Base-by-base conservation (phyloP, 805 yeast genomes). In the Pichia rugopelliculosa region DNA sequence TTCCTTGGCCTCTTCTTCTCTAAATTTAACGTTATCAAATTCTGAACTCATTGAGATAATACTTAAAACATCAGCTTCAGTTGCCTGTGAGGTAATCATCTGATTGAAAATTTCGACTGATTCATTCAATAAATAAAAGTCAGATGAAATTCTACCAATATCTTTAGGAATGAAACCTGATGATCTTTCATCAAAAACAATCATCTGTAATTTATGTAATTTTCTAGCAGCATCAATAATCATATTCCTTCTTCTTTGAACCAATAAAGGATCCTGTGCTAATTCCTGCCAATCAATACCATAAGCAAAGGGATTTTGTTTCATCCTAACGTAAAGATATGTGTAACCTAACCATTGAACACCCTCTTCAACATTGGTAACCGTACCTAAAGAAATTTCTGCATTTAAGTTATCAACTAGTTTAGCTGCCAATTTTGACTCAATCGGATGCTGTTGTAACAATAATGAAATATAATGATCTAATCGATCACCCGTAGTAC, bases 321-420 rank as follows among this genome's bases (percentile, higher is more conserved):
- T 79, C 99, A 93, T 93, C 49, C 99, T 72, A 3, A 91, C 97
- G 68, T 79, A 83, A 77, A 93, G 73, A 60, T 93, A 93, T 0
- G 99, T 93, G 58, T 95, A 93, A 4, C 99, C 98, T n/a, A 93
- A 71, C 99, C 99, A 93, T 53, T 83, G 87, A 0, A 93, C 84
- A 48, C 90, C 99, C 67, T 93, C 99, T 26, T 87, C 95, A 11
- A 93, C 80, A 58, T 84, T 90, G 0, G 98, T 88, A 2, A 93
- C 98, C 0, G 95, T 90, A 2, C 99, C 99, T 18, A 93, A 66
- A 0, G 98, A 84, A 21, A 95, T 88, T 62, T 93, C 99, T 0
- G 99, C 99, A 64, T 95, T 95, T 59, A 93, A 71, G 55, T 91
- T 93, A 61, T 93, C 99, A 18, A 87, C 89, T 26, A 93, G 66